Evolutionary conservation across 2,329 filamentous ascomycete species (phyloP).

Genomic region (Pyricularia grisea): DNA sequence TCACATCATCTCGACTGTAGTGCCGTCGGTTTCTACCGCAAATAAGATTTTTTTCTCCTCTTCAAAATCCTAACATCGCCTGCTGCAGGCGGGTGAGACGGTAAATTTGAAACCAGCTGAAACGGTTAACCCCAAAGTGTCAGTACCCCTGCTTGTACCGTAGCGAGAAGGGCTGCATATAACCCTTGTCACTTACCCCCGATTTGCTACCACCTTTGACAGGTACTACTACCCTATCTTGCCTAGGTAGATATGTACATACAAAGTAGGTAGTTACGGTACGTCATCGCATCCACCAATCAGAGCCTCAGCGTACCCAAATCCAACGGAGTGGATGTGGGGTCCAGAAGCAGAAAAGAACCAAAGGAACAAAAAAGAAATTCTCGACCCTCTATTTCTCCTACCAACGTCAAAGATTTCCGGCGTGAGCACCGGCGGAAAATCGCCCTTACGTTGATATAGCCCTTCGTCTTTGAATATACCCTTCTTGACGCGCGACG

Average conservation of each 20-base stretch:
- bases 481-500: not conserved
- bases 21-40: not conserved
- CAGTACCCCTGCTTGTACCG: not conserved
- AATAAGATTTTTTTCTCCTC: not conserved
- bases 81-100: not conserved
- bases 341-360: not conserved
- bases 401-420: not conserved
- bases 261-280: not conserved
- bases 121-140: not conserved
- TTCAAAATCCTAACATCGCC: not conserved
- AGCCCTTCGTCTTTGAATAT: not conserved
- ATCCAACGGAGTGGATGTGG: not conserved
- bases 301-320: not conserved
- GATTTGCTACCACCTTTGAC: not conserved
- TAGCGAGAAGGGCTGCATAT: not conserved
- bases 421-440: not conserved
- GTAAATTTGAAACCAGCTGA: not conserved
- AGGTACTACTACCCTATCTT: not conserved
- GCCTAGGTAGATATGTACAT: too few relatives aligned
- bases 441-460: not conserved
- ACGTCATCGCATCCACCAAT: not conserved
- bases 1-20: not conserved
- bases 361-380: not conserved
- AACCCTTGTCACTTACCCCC: not conserved
- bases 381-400: too few relatives aligned